Base-by-base conservation (phyloP, 2,329 filamentous ascomycete species). In the Curvularia sp. region DNA sequence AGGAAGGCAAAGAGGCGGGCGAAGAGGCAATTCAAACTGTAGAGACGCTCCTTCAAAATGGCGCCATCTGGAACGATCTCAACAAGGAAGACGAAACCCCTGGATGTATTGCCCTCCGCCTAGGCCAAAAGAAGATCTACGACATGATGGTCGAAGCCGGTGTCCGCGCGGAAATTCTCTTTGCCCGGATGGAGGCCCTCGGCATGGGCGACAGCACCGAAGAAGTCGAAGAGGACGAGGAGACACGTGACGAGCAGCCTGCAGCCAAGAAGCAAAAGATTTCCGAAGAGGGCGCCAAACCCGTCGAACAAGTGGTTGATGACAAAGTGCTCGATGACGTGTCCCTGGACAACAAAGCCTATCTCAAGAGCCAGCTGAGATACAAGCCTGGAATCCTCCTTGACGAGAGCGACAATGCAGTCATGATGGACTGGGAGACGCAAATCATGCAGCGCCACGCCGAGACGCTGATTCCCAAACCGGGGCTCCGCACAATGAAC, bases 371-470 rank as follows among this genome's bases (percentile, higher is more conserved):
- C 9, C 67, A 76, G 48, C 57, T 76, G 18, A 59, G 73, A 28
- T 76, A 76, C 67, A 71, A 71, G 54, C 66, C 68, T 3, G 71
- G 69, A 0, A 76, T 76, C 24, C 84, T 95, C 2, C 83, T 95
- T 6, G 91, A 95, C 72, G 83, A 86, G 3, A 86, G 88, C 63
- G 84, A 87, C 61, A 96, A 96, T 74, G 92, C 91, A 52, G 91
- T 96, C 46, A 96, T 96, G 92, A 96, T 96, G 92, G 85, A 88
- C 39, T 96, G 92, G 92, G 92, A 96, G 77, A 90, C 88, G 1
- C 86, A 88, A 64, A 95, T 96, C 68, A 96, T 96, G 92, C 85
- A 85, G 59, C 84, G 86, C 50, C 92, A 90, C 54, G 91, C 92
- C 46, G 84, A 88, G 61, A 84, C 86, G 13, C 81, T 96, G 0